These are phyloP conservation scores for Cajanus cajan DNA, from an alignment of 306 rosid genomes.

Conservation along the genomic window DNA sequence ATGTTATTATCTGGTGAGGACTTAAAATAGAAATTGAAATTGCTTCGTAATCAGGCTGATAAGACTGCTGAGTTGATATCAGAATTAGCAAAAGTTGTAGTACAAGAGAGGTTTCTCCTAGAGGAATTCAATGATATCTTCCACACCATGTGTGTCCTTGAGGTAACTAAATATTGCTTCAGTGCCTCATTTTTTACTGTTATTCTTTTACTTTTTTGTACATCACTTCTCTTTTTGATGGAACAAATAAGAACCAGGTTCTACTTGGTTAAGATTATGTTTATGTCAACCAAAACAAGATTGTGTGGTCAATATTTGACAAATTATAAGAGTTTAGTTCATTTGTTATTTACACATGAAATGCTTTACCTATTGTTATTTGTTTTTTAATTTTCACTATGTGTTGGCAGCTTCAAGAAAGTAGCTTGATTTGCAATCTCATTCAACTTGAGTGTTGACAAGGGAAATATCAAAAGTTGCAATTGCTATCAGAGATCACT, in stretches of 20 bases:
- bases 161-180: slow-evolving; percentile 45
- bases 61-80: slow-evolving; percentile 46
- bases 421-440: slow-evolving; percentile 47
- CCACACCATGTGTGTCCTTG: slow-evolving; percentile 36
- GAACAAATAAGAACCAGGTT: neutral
- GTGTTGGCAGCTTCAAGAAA: slow-evolving; percentile 51
- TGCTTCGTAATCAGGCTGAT: slow-evolving; percentile 46
- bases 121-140: slow-evolving; percentile 55
- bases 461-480: slow-evolving; percentile 20
- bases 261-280: neutral
- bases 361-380: neutral
- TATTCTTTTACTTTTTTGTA: neutral
- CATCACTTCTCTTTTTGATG: neutral
- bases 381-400: neutral
- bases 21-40: neutral
- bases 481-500: neutral
- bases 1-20: neutral
- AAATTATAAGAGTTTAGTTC: neutral
- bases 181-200: neutral
- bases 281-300: neutral
- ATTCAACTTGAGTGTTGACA: slow-evolving; percentile 46
- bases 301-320: neutral
- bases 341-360: neutral
- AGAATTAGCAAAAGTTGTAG: slow-evolving; percentile 58
- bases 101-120: slow-evolving; percentile 60